Conservation (phyloP, 2,329 filamentous ascomycete species). For the Calonectria multiphialidica region DNA sequence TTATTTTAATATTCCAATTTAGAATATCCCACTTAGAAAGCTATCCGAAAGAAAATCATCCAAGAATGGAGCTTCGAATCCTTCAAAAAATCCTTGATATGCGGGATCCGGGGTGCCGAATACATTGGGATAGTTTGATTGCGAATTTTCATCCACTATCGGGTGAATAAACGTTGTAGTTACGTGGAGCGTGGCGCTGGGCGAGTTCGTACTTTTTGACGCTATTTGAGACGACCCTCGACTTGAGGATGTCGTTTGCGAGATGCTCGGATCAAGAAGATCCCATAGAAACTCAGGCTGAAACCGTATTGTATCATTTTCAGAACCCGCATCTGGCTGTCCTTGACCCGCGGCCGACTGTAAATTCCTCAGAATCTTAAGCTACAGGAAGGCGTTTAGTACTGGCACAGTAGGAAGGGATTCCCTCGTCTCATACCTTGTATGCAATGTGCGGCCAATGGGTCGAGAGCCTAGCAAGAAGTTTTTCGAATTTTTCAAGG, state of each 20-base stretch:
- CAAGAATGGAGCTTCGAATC: slow-evolving; percentile 34
- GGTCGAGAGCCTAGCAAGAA: slow-evolving; percentile 19
- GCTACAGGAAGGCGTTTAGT: neutral
- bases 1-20: neutral
- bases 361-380: slow-evolving; percentile 29
- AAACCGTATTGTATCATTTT: slow-evolving; percentile 29
- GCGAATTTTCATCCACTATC: slow-evolving; percentile 13
- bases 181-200: slow-evolving; percentile 37
- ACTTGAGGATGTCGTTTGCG: neutral
- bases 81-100: slow-evolving; percentile 24
- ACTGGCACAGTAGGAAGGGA: too few relatives aligned
- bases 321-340: neutral
- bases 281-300: slow-evolving; percentile 41
- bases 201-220: neutral
- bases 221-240: neutral
- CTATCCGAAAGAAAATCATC: slow-evolving; percentile 41
- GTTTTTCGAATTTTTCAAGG: slow-evolving; percentile 20
- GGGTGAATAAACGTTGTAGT: slow-evolving; percentile 42
- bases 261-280: slow-evolving; percentile 32
- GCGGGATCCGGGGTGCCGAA: slow-evolving; percentile 3
- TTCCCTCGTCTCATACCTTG: slow-evolving; percentile 24
- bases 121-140: neutral
- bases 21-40: slow-evolving; percentile 15
- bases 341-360: slow-evolving; percentile 26
- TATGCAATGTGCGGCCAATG: slow-evolving; percentile 38